Base-by-base conservation (phyloP, 2,329 filamentous ascomycete species). In the Fusarium nodosum region DNA sequence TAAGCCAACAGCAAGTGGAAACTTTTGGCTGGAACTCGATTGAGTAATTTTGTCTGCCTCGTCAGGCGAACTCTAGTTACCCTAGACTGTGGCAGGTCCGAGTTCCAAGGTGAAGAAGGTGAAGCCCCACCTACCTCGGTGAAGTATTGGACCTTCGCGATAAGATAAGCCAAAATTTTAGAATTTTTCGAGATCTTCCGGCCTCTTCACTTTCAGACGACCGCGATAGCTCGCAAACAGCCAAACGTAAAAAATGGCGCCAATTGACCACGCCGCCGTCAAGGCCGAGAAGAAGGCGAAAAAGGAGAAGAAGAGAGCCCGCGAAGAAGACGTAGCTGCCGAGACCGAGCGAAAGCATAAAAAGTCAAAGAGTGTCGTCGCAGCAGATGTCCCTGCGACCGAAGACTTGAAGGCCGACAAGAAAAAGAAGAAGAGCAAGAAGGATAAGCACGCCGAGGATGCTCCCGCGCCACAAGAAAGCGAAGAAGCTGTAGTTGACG, bases 311-410 rank as follows among this genome's bases (percentile, higher is more conserved):
- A 85, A 85, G 77, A 80, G 83, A 44, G 74, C 78, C 9, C 76
- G 82, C 44, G 82, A 84, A 50, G 82, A 84, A 28, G 82, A 84
- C 39, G 72, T 70, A 22, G 60, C 68, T 10, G 78, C 77, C 41
- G 78, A 80, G 47, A 74, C 76, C 36, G 82, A 85, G 63, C 81
- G 82, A 72, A 84, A 83, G 75, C 79, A 83, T 72, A 86, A 86
- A 71, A 84, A 83, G 63, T 83, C 83, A 7, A 85, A 84, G 76
- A 83, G 79, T 80, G 81, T 81, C 75, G 81, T 74, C 50, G 75
- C 64, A 46, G 41, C 26, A 54, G 75, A 77, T 36, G 52, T 53
- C n/a, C 53, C 67, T 44, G 63, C 68, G 39, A 55, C 66, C 24
- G 74, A 77, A 72, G 50, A 79, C 60, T 75, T 79, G 64, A 77